Conservation (phyloP, 345 rosid species). For the Brassica carinata region DNA sequence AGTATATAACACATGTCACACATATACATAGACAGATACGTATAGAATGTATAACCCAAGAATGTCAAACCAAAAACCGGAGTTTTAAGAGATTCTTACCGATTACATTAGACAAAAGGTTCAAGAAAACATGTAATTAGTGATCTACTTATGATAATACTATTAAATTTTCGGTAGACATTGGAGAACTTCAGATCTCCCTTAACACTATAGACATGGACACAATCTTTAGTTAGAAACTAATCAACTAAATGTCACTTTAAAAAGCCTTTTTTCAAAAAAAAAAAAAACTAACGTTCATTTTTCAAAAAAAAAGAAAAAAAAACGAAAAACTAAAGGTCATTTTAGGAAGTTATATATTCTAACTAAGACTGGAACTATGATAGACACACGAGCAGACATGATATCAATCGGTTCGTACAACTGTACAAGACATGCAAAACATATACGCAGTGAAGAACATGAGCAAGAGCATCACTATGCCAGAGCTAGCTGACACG, state of each 20-base stretch:
- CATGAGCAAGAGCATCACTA: not conserved
- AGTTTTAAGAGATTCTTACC: not conserved
- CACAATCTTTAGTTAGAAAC: not conserved
- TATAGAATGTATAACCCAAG: too few relatives aligned
- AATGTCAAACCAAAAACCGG: not conserved
- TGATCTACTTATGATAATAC: not conserved
- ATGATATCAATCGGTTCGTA: too few relatives aligned
- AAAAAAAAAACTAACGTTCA: too few relatives aligned
- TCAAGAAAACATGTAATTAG: not conserved
- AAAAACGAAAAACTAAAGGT: not conserved
- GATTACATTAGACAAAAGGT: not conserved
- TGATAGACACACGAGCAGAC: not conserved
- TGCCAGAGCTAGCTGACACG: not conserved
- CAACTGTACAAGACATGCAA: too few relatives aligned
- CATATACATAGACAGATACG: too few relatives aligned
- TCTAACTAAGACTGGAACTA: not conserved
- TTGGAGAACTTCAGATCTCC: not conserved
- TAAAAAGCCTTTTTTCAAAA: not conserved
- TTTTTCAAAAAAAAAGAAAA: too few relatives aligned
- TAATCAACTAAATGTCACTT: not conserved
- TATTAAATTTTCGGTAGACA: not conserved
- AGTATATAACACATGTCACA: too few relatives aligned
- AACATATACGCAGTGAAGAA: not conserved
- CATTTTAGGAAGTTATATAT: not conserved
- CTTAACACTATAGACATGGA: not conserved